phyloP scores from a whole-genome alignment of 192 early-diverging fungal genomes.

The Podila verticillata region DNA sequence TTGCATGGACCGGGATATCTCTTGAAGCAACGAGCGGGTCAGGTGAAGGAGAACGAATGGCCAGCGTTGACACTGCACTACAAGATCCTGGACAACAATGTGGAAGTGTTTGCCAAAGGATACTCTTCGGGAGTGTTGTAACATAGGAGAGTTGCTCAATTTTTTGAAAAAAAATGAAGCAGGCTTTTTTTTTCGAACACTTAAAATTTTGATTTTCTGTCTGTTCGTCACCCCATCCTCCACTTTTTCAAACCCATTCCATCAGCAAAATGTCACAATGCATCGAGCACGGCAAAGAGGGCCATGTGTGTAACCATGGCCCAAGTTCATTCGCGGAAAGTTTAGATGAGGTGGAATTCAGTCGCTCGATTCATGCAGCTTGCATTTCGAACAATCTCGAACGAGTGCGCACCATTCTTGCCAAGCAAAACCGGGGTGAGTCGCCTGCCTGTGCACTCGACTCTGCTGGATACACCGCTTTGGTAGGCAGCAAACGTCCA shows the following conservation, averaged over 20 bases:
- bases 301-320: conserved; percentile 32
- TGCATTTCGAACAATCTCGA: conserved; percentile 36
- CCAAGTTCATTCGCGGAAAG: conserved; percentile 20
- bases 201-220: background rate
- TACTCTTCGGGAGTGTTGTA: conserved; percentile 64
- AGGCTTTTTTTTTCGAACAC: background rate
- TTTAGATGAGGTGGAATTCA: conserved; percentile 46
- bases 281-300: conserved; percentile 16
- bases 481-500: background rate
- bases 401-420: conserved; percentile 23
- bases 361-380: conserved; percentile 41
- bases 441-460: conserved; percentile 27
- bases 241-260: background rate
- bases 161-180: background rate
- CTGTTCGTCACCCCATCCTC: background rate
- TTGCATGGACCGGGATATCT: conserved; percentile 60
- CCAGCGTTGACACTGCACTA: conserved; percentile 62
- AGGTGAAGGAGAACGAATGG: conserved; percentile 48
- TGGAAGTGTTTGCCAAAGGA: conserved; percentile 67
- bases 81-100: conserved; percentile 68
- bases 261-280: conserved; percentile 8
- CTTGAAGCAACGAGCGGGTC: conserved; percentile 16
- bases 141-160: background rate
- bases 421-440: conserved; percentile 5
- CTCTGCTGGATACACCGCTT: conserved; percentile 40